Base-by-base conservation (phyloP, 495 filamentous ascomycete genomes). In the Platismatia glauca region DNA sequence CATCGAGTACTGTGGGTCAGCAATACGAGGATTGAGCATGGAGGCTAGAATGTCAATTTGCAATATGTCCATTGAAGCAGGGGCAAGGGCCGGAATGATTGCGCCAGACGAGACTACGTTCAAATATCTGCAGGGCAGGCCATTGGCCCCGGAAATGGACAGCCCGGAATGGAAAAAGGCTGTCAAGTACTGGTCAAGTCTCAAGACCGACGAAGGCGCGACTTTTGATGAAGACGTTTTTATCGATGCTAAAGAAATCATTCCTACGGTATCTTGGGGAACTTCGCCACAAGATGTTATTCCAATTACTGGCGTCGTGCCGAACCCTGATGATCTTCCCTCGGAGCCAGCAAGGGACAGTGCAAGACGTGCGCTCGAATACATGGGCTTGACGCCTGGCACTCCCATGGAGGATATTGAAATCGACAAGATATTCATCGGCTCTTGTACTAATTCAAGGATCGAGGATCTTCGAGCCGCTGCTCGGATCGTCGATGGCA, bases 61-160 rank as follows among this genome's bases (percentile, higher is more conserved):
- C 77, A 98, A 98, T 79, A 98, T 98, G 94, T 91, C 93, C n/a
- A 97, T 97, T 71, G 94, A 98, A 79, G 94, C 78, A 63, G 94
- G 94, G 76, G 94, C 94, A 44, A 83, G 94, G 78, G 93, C 94
- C 62, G 94, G 94, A 63, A 93, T 98, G 89, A 86, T 98, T 61
- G 94, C 94, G 33, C 94, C 94, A 4, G 94, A 98, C 65, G 86
- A 96, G 73, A 89, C 79, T 52, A 97, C 94, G 7, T 93, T 96
- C 69, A 88, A 95, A 67, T 98, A 98, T 71, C 88, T 98, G 66
- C 89, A 93, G 80, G 89, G 86, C 56, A 82, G 87, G 67, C 94
- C 94, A 46, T 78, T 98, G 64, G 90, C 94, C 27, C 94, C 94
- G 63, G 86, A 89, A 74, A 80, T 81, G 63, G 90, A 88, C 70